phyloP scores from a whole-genome alignment of 257 asterid species.

The Ilex aquifolium region DNA sequence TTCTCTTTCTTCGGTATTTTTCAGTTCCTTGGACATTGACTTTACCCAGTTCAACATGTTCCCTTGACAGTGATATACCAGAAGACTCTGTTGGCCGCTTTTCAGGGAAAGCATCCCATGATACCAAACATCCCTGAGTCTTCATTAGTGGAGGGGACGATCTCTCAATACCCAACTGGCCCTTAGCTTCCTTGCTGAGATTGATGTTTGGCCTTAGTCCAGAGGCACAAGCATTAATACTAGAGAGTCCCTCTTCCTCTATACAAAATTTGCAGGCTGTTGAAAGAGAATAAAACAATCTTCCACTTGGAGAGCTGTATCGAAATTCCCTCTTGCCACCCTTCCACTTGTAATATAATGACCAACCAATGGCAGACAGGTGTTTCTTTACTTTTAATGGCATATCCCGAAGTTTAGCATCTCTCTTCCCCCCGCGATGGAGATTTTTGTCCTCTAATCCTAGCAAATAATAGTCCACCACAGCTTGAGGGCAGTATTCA shows the following conservation, averaged over 20 bases:
- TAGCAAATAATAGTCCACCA: conserved; percentile 27
- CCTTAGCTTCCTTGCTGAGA: conserved; percentile 12
- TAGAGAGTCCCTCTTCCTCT: conserved; percentile 6
- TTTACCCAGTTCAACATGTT: conserved; percentile 19
- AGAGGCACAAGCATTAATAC: conserved; percentile 3
- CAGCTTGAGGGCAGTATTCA: conserved; percentile 54
- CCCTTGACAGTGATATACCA: conserved; percentile 16
- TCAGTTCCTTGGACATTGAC: conserved; percentile 18
- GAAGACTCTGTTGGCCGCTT: conserved; percentile 14
- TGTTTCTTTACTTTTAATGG: conserved; percentile 48
- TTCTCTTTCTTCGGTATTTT: conserved; percentile 26
- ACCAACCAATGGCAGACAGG: conserved; percentile 65
- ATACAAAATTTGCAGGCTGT: conserved; percentile 48
- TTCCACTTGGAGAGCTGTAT: conserved; percentile 51
- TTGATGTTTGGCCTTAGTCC: conserved; percentile 9
- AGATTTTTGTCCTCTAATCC: neutral
- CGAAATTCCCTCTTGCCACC: conserved; percentile 24
- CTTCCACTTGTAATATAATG: conserved; percentile 14
- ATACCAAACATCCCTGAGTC: conserved; percentile 7
- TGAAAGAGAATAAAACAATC: conserved; percentile 39
- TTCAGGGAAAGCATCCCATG: conserved; percentile 8
- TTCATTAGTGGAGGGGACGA: conserved; percentile 21
- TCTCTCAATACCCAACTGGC: conserved; percentile 11
- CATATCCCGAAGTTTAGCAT: neutral
- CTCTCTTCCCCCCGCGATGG: neutral